Conservation (phyloP, 2,329 filamentous ascomycete species). For the Blastomyces parvus region DNA sequence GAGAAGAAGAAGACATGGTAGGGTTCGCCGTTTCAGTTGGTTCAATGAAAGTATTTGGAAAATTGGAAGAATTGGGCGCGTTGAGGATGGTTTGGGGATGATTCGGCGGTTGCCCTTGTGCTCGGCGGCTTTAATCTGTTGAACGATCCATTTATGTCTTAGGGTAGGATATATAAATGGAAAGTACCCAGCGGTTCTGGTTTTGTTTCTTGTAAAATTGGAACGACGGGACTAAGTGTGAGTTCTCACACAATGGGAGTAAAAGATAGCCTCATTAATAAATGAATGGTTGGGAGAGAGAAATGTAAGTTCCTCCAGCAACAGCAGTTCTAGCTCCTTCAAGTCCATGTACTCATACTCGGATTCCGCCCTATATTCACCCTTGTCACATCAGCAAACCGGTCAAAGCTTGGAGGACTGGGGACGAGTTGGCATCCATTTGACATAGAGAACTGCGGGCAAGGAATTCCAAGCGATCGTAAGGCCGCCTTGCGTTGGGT, state of each 20-base stretch:
- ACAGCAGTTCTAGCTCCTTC: neutral
- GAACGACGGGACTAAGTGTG: neutral
- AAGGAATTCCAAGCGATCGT: neutral
- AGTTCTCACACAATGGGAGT: neutral
- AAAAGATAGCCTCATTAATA: neutral
- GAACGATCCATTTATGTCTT: neutral
- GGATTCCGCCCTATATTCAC: neutral
- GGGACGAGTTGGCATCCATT: neutral
- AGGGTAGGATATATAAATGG: neutral
- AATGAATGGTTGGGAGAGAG: neutral
- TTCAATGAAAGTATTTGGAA: neutral
- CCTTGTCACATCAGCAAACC: neutral
- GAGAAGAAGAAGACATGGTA: constrained; percentile 2
- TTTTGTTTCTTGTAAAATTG: neutral
- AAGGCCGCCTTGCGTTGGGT: neutral
- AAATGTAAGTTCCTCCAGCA: neutral
- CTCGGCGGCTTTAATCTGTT: neutral
- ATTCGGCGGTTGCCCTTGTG: neutral
- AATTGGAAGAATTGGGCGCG: neutral
- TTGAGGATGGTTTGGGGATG: neutral
- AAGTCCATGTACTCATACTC: neutral
- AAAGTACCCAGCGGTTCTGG: neutral
- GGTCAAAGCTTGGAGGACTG: neutral
- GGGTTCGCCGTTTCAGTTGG: constrained; percentile 9
- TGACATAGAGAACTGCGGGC: neutral